Evolutionary conservation across 2,329 filamentous ascomycete species (phyloP).

Genomic region (Tolypocladium cylindrosporum): DNA sequence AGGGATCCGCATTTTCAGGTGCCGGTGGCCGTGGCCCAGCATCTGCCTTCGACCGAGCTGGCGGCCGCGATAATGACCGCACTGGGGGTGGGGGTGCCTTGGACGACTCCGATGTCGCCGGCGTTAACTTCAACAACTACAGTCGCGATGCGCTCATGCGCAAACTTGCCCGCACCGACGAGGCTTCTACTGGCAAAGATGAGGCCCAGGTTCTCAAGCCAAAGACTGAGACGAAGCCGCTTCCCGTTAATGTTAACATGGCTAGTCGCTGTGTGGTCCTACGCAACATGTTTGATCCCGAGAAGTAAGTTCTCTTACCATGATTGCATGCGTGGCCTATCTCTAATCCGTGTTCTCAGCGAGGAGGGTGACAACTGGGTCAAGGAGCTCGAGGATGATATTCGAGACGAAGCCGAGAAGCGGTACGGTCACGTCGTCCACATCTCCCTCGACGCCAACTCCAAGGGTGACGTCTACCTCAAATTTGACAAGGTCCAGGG

Average conservation of each 20-base stretch:
- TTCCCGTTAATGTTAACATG: slow-evolving; percentile 81
- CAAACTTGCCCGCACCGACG: slow-evolving; percentile 93
- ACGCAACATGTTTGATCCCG: slow-evolving; percentile 89
- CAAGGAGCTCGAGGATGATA: slow-evolving; percentile 89
- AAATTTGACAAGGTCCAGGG: slow-evolving; percentile 96
- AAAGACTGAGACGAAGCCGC: slow-evolving; percentile 66
- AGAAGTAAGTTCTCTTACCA: slow-evolving; percentile 57
- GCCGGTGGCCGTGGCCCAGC: slow-evolving; percentile 76
- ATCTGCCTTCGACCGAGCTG: slow-evolving; percentile 83
- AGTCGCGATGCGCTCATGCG: slow-evolving; percentile 97
- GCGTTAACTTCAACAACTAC: slow-evolving; percentile 99
- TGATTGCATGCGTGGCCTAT: not conserved
- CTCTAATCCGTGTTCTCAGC: slow-evolving; percentile 39
- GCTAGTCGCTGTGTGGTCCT: slow-evolving; percentile 89
- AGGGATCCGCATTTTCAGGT: slow-evolving; percentile 87
- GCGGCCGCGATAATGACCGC: slow-evolving; percentile 83
- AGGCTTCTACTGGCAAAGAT: slow-evolving; percentile 55
- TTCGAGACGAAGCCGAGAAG: slow-evolving; percentile 82
- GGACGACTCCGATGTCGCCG: slow-evolving; percentile 94
- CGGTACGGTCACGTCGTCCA: slow-evolving; percentile 98
- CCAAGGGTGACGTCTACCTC: slow-evolving; percentile 91
- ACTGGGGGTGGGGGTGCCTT: slow-evolving; percentile 85
- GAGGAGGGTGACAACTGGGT: slow-evolving; percentile 82
- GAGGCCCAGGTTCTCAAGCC: slow-evolving; percentile 66
- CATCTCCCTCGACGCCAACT: slow-evolving; percentile 89